Base-by-base conservation (phyloP, 169 alveolate species). In the Plasmodium malariae region DNA sequence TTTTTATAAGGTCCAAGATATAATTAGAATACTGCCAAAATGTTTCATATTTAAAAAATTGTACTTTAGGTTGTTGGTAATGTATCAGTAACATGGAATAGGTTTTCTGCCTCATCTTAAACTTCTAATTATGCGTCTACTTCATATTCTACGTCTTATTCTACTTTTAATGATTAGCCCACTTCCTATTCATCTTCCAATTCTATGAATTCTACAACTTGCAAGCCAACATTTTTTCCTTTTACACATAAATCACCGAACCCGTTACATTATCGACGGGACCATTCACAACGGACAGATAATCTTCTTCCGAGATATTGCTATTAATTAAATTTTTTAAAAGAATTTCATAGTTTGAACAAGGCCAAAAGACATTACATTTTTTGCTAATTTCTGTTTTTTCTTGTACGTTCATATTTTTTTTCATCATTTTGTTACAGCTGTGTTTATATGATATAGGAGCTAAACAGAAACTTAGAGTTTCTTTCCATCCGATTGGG, bases 401-500 rank as follows among this genome's bases (percentile, higher is more conserved):
- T 86, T 86, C 92, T 28, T 36, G 12, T 62, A 69, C 73, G 30
- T 21, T 86, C 87, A 86, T 70, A 70, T 86, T 59, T 55, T 68
- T 86, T 63, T 30, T 28, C 68, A 86, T 86, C 57, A 70, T 48
- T 51, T 65, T 86, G 4, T 86, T 63, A 24, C 92, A 86, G 43
- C 30, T 43, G 68, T 69, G 30, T 70, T 72, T 72, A 62, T 86
- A 86, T 12, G 86, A 70, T 17, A 40, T 30, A 17, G 92, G 92
- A 1, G 92, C 92, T 49, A 86, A 34, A 4, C 92, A 86, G 45
- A 28, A 86, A 30, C 74, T 59, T 26, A 86, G 21, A 21, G 92
- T 86, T 70, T 86, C 92, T 34, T 65, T 65, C 92, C 92, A 86
- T 26, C 92, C 92, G 17, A 86, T 86, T 17, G 92, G 92, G 32